These are phyloP conservation scores for Mycosphaerella sp. DNA, from an alignment of 2,329 filamentous ascomycete genomes.

Conservation along the genomic window DNA sequence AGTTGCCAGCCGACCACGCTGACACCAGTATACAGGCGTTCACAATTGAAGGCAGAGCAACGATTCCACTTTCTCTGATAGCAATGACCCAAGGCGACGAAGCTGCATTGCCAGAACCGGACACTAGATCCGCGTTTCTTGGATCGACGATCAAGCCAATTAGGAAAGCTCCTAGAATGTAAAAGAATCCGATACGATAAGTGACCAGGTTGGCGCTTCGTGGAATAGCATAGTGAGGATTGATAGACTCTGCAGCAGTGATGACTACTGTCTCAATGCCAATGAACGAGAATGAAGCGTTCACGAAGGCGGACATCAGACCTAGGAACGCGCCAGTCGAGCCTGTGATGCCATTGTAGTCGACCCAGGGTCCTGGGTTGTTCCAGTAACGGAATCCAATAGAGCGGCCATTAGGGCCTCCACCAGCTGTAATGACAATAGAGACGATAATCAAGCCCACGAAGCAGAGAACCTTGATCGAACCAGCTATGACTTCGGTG, in stretches of 20 bases:
- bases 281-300: constrained; percentile 46
- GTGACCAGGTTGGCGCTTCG: constrained; percentile 45
- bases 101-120: constrained; percentile 35
- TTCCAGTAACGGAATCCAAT: constrained; percentile 22
- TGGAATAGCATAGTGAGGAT: constrained; percentile 48
- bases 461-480: constrained; percentile 37
- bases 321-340: constrained; percentile 29
- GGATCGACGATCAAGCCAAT: constrained; percentile 57
- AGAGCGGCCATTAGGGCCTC: constrained; percentile 32
- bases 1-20: constrained; percentile 63
- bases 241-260: constrained; percentile 49
- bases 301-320: constrained; percentile 22
- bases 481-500: constrained; percentile 18
- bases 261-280: constrained; percentile 50
- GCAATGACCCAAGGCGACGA: constrained; percentile 63
- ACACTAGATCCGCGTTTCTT: constrained; percentile 46
- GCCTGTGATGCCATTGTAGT: constrained; percentile 29
- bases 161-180: constrained; percentile 50
- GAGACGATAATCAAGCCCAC: constrained; percentile 36
- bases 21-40: constrained; percentile 60
- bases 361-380: constrained; percentile 29
- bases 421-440: constrained; percentile 37
- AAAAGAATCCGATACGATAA: constrained; percentile 46
- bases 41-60: constrained; percentile 60
- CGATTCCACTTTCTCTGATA: constrained; percentile 59